phyloP scores from a whole-genome alignment of 257 asterid species.

The Ocimum tenuiflorum region DNA sequence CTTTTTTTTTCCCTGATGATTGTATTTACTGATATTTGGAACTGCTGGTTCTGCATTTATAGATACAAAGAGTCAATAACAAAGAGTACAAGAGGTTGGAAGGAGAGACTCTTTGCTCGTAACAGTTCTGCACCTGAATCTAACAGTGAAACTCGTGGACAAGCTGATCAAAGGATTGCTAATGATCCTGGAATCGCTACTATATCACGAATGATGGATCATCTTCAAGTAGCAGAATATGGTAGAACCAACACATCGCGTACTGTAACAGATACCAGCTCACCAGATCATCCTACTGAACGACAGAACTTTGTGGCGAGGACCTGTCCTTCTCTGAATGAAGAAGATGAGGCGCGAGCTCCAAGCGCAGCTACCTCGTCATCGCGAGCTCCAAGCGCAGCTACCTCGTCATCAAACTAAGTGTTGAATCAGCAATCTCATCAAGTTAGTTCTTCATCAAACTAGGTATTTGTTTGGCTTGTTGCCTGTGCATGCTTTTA shows the following conservation, averaged over 20 bases:
- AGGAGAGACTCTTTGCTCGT: conserved; percentile 80
- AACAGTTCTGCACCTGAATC: conserved; percentile 39
- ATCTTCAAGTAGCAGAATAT: conserved; percentile 51
- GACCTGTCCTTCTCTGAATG: conserved; percentile 30
- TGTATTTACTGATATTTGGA: neutral
- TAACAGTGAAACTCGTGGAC: conserved; percentile 42
- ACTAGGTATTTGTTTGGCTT: conserved; percentile 18
- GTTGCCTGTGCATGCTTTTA: neutral
- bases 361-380: conserved; percentile 47
- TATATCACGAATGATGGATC: conserved; percentile 55
- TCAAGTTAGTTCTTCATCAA: conserved; percentile 10
- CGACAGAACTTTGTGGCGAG: conserved; percentile 20
- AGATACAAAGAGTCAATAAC: conserved; percentile 83
- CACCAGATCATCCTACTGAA: conserved; percentile 21
- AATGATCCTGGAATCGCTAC: conserved; percentile 32
- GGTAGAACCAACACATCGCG: conserved; percentile 29
- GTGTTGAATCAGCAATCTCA: conserved; percentile 15
- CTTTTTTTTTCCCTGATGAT: neutral
- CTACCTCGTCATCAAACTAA: conserved; percentile 47
- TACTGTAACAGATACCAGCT: conserved; percentile 25
- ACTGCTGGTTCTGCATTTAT: neutral
- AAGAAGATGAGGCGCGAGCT: conserved; percentile 32
- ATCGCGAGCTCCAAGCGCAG: conserved; percentile 40
- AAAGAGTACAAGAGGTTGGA: conserved; percentile 93
- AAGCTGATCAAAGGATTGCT: conserved; percentile 28